Base-by-base conservation (phyloP, 352 stramenopile genomes). In the Globisporangium paroecandrum region DNA sequence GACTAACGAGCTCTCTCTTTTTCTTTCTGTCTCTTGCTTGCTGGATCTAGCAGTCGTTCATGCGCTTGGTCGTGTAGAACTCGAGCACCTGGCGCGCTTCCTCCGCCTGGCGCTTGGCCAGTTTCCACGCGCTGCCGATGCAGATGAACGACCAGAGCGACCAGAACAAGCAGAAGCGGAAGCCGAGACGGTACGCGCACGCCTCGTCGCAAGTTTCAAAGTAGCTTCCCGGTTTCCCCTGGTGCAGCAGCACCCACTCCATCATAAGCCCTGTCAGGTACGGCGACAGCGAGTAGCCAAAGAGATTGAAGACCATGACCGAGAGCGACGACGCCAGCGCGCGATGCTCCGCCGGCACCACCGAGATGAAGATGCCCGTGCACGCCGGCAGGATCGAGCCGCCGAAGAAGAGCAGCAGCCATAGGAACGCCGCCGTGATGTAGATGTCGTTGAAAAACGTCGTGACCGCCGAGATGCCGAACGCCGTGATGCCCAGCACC, bases 341-440 rank as follows among this genome's bases (percentile, higher is more conserved):
- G 15, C 85, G 83, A 41, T 92, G 83, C 66, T 89, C 82, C 24
- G 83, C 73, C 3, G 87, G 83, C n/a, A 91, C 84, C 18, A 89
- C 84, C 34, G 83, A 93, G 65, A 95, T 93, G 65, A 93, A 93
- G 72, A 95, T 95, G 29, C 85, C 87, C 22, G 87, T 93, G 63
- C 85, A 95, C 56, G 87, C 85, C 32, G 87, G 87, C 6, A 95
- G 62, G 63, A 93, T 91, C 3, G 85, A 88, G 9, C 87, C 87
- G 13, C 87, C 85, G 54, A 95, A 95, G 72, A 93, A 95, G 15
- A 95, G 73, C 57, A 95, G 53, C 34, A 93, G 69, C 87, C 87
- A 95, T 20, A 95, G 77, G 62, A 89, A 93, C 2, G 73, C 76
- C 0, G 85, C 79, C 13, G 83, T 92, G 64, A 90, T 77, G 69